phyloP scores from a whole-genome alignment of 1,139 yeast species.

The Zygosaccharomyces sapae region DNA sequence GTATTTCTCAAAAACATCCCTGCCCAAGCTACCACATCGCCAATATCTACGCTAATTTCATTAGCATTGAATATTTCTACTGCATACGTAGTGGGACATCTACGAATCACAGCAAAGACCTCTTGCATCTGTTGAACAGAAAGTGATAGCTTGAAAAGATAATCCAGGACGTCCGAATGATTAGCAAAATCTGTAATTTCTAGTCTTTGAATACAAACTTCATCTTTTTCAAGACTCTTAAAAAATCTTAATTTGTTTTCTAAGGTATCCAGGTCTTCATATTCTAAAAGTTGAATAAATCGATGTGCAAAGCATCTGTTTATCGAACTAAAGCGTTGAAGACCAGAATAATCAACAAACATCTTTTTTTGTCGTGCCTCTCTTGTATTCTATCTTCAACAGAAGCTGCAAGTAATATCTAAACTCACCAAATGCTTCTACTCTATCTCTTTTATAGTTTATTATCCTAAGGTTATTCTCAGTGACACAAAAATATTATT shows the following conservation, averaged over 20 bases:
- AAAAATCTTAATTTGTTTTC: constrained; percentile 14
- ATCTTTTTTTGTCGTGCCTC: constrained; percentile 8
- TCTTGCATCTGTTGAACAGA: constrained; percentile 22
- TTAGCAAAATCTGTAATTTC: constrained; percentile 13
- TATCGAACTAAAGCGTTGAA: constrained; percentile 18
- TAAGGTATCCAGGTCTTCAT: constrained; percentile 14
- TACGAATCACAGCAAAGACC: constrained; percentile 11
- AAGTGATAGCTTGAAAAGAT: constrained; percentile 14
- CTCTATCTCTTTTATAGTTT: neutral
- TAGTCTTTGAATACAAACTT: constrained; percentile 11
- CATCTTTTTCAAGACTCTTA: constrained; percentile 8
- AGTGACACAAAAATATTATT: neutral
- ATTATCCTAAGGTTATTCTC: neutral
- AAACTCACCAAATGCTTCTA: no score
- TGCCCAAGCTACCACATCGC: constrained; percentile 2
- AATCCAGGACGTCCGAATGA: constrained; percentile 9
- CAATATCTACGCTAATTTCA: constrained; percentile 3
- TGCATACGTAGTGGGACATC: constrained; percentile 21
- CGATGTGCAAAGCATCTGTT: constrained; percentile 21
- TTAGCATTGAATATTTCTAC: constrained; percentile 18
- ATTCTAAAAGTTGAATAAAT: constrained; percentile 18
- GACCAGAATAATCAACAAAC: constrained; percentile 27
- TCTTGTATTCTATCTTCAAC: no score
- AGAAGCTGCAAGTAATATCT: no score
- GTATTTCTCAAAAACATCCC: constrained; percentile 1